Conservation (phyloP, 495 filamentous ascomycete species). For the Bacidia gigantensis region DNA sequence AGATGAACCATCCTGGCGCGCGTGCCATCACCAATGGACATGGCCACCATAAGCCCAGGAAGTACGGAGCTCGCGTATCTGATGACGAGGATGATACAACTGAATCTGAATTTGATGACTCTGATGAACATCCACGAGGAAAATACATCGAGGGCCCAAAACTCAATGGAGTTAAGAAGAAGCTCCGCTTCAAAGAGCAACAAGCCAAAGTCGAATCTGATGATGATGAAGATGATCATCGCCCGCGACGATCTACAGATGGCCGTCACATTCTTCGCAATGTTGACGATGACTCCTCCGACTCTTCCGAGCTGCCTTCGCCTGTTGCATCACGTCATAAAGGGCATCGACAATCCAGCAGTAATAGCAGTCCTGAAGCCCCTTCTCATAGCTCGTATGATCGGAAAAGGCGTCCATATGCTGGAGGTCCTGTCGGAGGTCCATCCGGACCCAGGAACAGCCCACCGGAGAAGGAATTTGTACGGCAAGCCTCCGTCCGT, state of each 20-base stretch:
- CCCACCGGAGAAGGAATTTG: slow-evolving; percentile 9
- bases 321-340: slow-evolving; percentile 1
- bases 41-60: slow-evolving; percentile 7
- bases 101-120: slow-evolving; percentile 21
- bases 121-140: slow-evolving; percentile 16
- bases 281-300: slow-evolving; percentile 12
- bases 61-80: not conserved
- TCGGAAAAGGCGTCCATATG: slow-evolving; percentile 10
- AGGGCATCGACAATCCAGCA: slow-evolving; percentile 6
- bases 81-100: slow-evolving; percentile 21
- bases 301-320: slow-evolving; percentile 11
- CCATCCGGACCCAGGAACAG: slow-evolving; percentile 5
- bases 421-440: not conserved
- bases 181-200: slow-evolving; percentile 23
- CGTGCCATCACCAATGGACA: slow-evolving; percentile 1
- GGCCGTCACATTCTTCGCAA: slow-evolving; percentile 19
- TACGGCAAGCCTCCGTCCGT: not conserved
- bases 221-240: slow-evolving; percentile 20
- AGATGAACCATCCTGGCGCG: not conserved
- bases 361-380: slow-evolving; percentile 3
- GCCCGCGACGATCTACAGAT: slow-evolving; percentile 13
- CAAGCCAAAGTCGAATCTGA: slow-evolving; percentile 29
- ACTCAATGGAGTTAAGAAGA: slow-evolving; percentile 20
- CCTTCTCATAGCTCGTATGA: slow-evolving; percentile 4
- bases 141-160: slow-evolving; percentile 24